Evolutionary conservation across 441 rosid genomes (phyloP), one percentile per base, ranked within the genome.

Genomic region (Adansonia grandidieri): DNA sequence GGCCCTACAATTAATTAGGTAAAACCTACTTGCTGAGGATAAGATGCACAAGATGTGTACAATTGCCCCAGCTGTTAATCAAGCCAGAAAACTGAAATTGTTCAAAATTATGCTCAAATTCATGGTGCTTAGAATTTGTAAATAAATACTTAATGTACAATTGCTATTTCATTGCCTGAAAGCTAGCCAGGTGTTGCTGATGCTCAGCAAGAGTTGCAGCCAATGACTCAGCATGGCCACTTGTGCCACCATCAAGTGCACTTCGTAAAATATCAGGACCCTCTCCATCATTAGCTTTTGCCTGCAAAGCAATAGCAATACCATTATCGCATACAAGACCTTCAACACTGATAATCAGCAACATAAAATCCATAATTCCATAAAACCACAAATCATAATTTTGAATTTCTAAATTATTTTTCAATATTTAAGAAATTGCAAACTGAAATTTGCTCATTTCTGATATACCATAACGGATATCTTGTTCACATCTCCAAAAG

Each of bases 131-230:
- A 2, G 67, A 3, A 1, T 48, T 57, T 73, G 53, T 20, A 57
- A 63, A 19, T 28, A 61, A 56, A 2, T 63, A 50, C 76, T 57
- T 44, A 28, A 50, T 48, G 62, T 32, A 32, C 37, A 32, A 32
- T 32, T 2, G 37, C 37, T 32, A 32, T 32, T 56, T 19, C 50
- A 76, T 75, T 84, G 93, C 99, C 98, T 97, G 97, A 87, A 97
- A 93, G 85, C 98, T 97, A 79, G 98, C 97, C 73, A 95, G 89
- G 86, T 97, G 99, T 81, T 97, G 99, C 81, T 97, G 96, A 89
- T 97, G 99, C 83, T 97, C 99, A 72, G 91, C 79, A 71, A 95
- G 93, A 61, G 99, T 95, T 62, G 94, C 90, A 77, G 97, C 93
- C 80, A 97, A 86, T 74, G 97, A 97, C 81, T 93, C 98, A 51